A percentile compares a stretch with the other conserved stretches of the same genome.
These are phyloP conservation scores for Pythium aquatile DNA, from an alignment of 352 stramenopile species.

Conservation along the genomic window DNA sequence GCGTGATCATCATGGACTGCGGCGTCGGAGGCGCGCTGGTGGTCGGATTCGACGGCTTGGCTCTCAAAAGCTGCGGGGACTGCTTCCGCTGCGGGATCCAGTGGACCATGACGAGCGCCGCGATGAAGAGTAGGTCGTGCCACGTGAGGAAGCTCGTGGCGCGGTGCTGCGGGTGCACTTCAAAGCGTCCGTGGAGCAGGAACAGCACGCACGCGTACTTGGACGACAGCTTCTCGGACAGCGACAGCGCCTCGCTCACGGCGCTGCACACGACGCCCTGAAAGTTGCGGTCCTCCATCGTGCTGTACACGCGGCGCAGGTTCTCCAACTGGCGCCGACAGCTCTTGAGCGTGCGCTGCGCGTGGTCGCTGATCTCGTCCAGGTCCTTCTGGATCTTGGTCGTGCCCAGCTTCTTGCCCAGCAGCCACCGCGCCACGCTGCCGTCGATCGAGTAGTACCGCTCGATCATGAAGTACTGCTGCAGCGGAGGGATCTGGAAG, in stretches of 20 bases:
- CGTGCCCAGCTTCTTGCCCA: slow-evolving; percentile 75
- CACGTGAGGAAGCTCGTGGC: slow-evolving; percentile 59
- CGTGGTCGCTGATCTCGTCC: slow-evolving; percentile 76
- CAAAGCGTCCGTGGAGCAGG: slow-evolving; percentile 69
- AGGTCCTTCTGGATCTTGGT: slow-evolving; percentile 84
- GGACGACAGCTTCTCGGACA: slow-evolving; percentile 70
- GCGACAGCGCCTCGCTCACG: slow-evolving; percentile 59
- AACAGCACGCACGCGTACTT: slow-evolving; percentile 85
- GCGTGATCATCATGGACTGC: slow-evolving; percentile 10
- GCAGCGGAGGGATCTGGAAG: slow-evolving; percentile 73
- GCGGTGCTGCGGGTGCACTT: slow-evolving; percentile 65
- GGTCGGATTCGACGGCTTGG: neutral
- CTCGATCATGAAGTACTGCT: slow-evolving; percentile 83
- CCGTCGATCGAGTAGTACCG: slow-evolving; percentile 78
- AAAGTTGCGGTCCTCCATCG: slow-evolving; percentile 81
- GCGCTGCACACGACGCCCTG: slow-evolving; percentile 44
- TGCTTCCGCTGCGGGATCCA: slow-evolving; percentile 64
- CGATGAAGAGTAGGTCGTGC: slow-evolving; percentile 68
- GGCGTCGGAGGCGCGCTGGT: slow-evolving; percentile 9
- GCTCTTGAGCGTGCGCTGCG: slow-evolving; percentile 65
- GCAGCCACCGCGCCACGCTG: slow-evolving; percentile 64
- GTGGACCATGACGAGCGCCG: slow-evolving; percentile 70
- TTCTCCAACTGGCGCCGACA: slow-evolving; percentile 81
- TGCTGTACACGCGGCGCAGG: slow-evolving; percentile 65
- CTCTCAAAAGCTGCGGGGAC: slow-evolving; percentile 33